Percentiles rank a stretch among this genome's conserved stretches.
Evolutionary conservation across 2,329 filamentous ascomycete species (phyloP).

Genomic region (Coniella vitis): DNA sequence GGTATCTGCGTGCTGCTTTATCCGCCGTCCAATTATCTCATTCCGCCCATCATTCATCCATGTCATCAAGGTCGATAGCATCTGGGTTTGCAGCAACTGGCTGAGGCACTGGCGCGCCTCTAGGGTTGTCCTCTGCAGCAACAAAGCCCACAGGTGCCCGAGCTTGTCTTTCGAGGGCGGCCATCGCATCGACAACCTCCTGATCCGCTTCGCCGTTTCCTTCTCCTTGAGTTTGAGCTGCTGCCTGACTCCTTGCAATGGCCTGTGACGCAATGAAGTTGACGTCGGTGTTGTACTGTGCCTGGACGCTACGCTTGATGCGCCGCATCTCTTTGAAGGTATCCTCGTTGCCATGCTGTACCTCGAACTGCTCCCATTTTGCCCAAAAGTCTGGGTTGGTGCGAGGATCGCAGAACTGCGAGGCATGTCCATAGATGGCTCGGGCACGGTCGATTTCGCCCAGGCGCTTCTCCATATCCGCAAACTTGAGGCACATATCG

Average conservation of each 20-base stretch:
- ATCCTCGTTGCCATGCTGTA: conserved; percentile 96
- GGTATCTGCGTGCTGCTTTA: background rate
- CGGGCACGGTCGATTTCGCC: conserved; percentile 77
- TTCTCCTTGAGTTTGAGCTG: conserved; percentile 35
- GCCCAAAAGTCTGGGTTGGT: conserved; percentile 88
- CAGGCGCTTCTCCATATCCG: conserved; percentile 53
- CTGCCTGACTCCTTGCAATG: conserved; percentile 69
- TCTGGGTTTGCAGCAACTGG: conserved; percentile 66
- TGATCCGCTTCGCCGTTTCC: conserved; percentile 36
- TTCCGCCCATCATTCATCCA: conserved; percentile 48
- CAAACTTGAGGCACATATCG: conserved; percentile 98
- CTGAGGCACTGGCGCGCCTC: conserved; percentile 41
- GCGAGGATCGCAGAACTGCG: conserved; percentile 93
- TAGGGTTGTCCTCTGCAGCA: conserved; percentile 68
- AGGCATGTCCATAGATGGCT: conserved; percentile 93
- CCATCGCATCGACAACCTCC: conserved; percentile 74
- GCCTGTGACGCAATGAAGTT: conserved; percentile 97
- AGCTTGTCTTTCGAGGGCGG: conserved; percentile 79
- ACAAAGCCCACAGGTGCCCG: conserved; percentile 87
- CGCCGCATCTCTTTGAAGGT: conserved; percentile 99
- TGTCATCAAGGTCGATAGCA: conserved; percentile 71
- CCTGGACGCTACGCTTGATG: conserved; percentile 94
- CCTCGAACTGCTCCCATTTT: conserved; percentile 96
- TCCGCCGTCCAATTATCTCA: background rate
- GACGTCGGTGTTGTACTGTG: conserved; percentile 97